These are phyloP conservation scores for Aspergillus tamarii DNA, from an alignment of 2,329 filamentous ascomycete species.

Conservation along the genomic window DNA sequence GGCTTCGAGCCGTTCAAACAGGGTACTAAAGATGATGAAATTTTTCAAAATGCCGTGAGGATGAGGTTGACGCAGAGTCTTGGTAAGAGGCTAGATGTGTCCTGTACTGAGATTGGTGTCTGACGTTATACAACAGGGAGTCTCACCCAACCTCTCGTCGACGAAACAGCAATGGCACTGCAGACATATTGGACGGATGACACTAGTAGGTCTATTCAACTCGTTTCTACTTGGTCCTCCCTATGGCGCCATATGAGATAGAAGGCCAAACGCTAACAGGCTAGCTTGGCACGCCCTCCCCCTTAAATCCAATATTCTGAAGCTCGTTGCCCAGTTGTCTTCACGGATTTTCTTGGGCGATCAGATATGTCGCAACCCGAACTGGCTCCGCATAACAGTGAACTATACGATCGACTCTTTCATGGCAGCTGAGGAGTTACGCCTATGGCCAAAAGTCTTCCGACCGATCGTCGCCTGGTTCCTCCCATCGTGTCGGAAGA, in stretches of 20 bases:
- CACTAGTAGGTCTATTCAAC: neutral
- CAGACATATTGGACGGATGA: slow-evolving; percentile 13
- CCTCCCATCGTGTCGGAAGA: slow-evolving; percentile 17
- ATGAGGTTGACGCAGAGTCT: slow-evolving; percentile 28
- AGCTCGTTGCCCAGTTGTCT: slow-evolving; percentile 12
- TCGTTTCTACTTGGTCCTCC: no score
- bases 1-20: slow-evolving; percentile 27
- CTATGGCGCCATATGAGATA: neutral
- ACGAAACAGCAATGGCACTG: slow-evolving; percentile 7
- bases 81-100: slow-evolving; percentile 13
- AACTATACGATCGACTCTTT: slow-evolving; percentile 29
- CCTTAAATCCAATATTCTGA: slow-evolving; percentile 10
- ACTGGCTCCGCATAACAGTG: slow-evolving; percentile 33
- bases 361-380: slow-evolving; percentile 24
- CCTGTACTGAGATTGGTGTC: neutral
- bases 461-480: slow-evolving; percentile 13
- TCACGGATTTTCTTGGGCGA: slow-evolving; percentile 28
- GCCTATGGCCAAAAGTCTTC: slow-evolving; percentile 14
- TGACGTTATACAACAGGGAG: slow-evolving; percentile 1
- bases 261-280: neutral
- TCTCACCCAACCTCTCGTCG: slow-evolving; percentile 9
- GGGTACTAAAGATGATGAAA: slow-evolving; percentile 10
- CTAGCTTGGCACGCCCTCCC: slow-evolving; percentile 18
- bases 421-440: slow-evolving; percentile 11
- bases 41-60: slow-evolving; percentile 25